These are phyloP conservation scores for Gossypium sturtianum DNA, from an alignment of 345 rosid genomes.

Conservation along the genomic window DNA sequence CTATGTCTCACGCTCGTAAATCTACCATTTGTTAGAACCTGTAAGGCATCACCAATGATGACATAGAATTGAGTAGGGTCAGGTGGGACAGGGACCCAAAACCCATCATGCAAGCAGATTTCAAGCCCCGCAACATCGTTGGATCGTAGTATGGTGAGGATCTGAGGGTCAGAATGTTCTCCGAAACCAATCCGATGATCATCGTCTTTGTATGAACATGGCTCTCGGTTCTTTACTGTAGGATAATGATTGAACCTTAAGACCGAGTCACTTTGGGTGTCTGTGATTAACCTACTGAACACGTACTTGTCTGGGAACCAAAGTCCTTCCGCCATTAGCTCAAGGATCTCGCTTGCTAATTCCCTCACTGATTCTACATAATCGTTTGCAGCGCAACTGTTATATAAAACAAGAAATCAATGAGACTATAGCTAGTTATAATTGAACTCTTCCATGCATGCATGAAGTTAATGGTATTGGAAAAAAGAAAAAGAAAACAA, in stretches of 20 bases:
- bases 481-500: background rate
- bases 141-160: conserved; percentile 76
- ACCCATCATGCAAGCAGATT: conserved; percentile 47
- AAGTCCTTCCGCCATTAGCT: conserved; percentile 68
- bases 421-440: background rate
- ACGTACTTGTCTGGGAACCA: conserved; percentile 45
- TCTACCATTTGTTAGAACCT: conserved; percentile 89
- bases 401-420: background rate
- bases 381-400: conserved; percentile 62
- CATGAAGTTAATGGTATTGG: background rate
- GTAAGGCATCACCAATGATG: conserved; percentile 76
- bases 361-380: conserved; percentile 55
- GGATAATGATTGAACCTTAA: conserved; percentile 85
- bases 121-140: conserved; percentile 93
- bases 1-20: conserved; percentile 80
- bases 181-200: conserved; percentile 60
- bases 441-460: background rate
- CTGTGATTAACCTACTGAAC: conserved; percentile 64
- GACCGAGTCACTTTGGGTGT: conserved; percentile 62
- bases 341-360: conserved; percentile 68
- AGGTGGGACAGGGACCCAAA: conserved; percentile 77
- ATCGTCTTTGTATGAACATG: conserved; percentile 4
- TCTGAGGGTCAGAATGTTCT: conserved; percentile 98
- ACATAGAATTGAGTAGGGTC: conserved; percentile 74
- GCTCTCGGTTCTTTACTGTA: conserved; percentile 16